phyloP scores from a whole-genome alignment of 441 rosid species.

The Monsonia emarginata region DNA sequence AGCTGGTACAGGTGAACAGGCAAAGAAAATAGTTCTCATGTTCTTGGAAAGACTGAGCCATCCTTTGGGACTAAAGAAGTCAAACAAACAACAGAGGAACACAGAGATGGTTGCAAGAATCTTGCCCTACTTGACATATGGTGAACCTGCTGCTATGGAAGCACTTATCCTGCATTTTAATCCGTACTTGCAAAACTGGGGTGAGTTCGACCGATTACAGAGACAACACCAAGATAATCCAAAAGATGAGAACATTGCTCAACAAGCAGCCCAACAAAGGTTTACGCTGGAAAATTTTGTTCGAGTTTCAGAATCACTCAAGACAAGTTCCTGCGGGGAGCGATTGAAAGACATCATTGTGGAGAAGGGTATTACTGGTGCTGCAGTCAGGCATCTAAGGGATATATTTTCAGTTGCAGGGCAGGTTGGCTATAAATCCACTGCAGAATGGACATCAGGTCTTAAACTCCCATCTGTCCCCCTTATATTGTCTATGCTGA shows the following conservation, averaged over 20 bases:
- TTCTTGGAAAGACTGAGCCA: conserved; percentile 93
- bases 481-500: conserved; percentile 79
- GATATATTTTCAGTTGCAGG: conserved; percentile 72
- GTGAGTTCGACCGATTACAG: conserved; percentile 76
- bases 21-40: conserved; percentile 97
- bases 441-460: conserved; percentile 63
- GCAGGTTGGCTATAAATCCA: conserved; percentile 71
- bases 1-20: conserved; percentile 89
- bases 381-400: conserved; percentile 73
- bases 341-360: conserved; percentile 89
- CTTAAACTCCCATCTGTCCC: conserved; percentile 88
- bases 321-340: conserved; percentile 99
- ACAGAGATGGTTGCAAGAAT: conserved; percentile 99
- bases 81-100: conserved; percentile 98
- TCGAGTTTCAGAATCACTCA: conserved; percentile 94
- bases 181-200: conserved; percentile 86
- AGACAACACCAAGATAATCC: conserved; percentile 61
- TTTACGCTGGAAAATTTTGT: conserved; percentile 89
- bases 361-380: conserved; percentile 77
- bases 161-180: conserved; percentile 89
- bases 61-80: conserved; percentile 80
- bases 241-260: conserved; percentile 62
- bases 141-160: conserved; percentile 99
- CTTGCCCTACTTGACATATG: conserved; percentile 96
- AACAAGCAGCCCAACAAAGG: conserved; percentile 73